Conservation (phyloP, 1,284 basidiomycete genomes). For the Heterobasidion annosum region DNA sequence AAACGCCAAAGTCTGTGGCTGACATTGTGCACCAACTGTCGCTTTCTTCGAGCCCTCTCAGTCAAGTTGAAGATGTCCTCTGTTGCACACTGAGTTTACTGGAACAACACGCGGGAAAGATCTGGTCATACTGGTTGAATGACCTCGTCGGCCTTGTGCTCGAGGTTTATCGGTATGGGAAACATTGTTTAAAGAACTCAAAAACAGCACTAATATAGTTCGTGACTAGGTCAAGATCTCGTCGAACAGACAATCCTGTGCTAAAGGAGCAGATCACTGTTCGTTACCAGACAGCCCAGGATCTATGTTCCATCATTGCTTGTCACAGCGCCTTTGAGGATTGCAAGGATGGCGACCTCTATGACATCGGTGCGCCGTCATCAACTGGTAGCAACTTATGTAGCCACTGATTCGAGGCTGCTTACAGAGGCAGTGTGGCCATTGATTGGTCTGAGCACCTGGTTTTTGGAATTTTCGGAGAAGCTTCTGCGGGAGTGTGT, state of each 20-base stretch:
- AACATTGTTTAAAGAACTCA: slow-evolving; percentile 27
- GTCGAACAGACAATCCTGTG: slow-evolving; percentile 21
- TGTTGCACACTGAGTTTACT: slow-evolving; percentile 8
- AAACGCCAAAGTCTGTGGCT: slow-evolving; percentile 9
- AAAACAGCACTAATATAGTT: no score
- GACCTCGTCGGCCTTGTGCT: slow-evolving; percentile 9
- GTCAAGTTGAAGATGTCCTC: slow-evolving; percentile 12
- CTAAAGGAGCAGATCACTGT: slow-evolving; percentile 27
- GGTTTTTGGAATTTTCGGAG: slow-evolving; percentile 54
- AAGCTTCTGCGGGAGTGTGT: slow-evolving; percentile 57
- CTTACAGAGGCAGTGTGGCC: slow-evolving; percentile 59
- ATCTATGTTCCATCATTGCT: slow-evolving; percentile 53
- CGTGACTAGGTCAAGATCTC: slow-evolving; percentile 25
- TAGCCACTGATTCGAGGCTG: no score
- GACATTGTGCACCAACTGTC: slow-evolving; percentile 17
- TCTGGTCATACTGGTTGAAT: slow-evolving; percentile 18
- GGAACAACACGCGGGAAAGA: slow-evolving; percentile 19
- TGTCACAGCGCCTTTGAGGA: slow-evolving; percentile 56
- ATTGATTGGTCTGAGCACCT: slow-evolving; percentile 47
- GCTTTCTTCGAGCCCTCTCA: slow-evolving; percentile 7
- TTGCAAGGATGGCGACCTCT: slow-evolving; percentile 60
- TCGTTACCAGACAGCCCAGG: slow-evolving; percentile 48
- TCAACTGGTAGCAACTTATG: background rate
- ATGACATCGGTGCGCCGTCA: slow-evolving; percentile 21
- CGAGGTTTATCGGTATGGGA: slow-evolving; percentile 32